Evolutionary conservation across 2,329 filamentous ascomycete species (phyloP).

Genomic region (Hypoxylon sp.): DNA sequence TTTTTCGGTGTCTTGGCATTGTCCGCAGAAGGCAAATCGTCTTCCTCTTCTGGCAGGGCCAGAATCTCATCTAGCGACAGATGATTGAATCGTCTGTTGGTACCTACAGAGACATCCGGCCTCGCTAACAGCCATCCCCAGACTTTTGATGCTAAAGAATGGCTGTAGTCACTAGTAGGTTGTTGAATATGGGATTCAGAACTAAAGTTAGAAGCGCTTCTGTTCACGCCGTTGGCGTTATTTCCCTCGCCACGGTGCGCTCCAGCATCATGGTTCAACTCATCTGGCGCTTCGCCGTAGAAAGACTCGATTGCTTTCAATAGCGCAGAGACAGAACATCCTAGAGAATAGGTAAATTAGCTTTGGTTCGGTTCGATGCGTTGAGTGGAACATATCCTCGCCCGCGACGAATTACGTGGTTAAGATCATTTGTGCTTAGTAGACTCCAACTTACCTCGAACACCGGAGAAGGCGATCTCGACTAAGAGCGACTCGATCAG

Average conservation of each 20-base stretch:
- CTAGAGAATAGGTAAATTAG: constrained; percentile 43
- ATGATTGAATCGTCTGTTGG: constrained; percentile 54
- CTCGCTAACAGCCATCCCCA: constrained; percentile 59
- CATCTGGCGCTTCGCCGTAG: constrained; percentile 34
- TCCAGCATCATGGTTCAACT: neutral
- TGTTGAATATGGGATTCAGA: constrained; percentile 16
- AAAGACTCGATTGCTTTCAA: constrained; percentile 49
- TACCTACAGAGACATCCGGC: constrained; percentile 58
- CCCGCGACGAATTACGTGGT: constrained; percentile 16
- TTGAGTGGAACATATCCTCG: neutral
- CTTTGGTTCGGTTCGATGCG: neutral
- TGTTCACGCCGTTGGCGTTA: neutral
- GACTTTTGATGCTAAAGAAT: constrained; percentile 56
- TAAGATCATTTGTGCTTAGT: neutral
- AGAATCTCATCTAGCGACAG: constrained; percentile 58
- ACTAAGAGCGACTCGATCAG: constrained; percentile 60
- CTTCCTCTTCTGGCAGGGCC: constrained; percentile 54
- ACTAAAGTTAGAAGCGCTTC: neutral
- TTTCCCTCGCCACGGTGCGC: constrained; percentile 6
- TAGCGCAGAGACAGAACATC: constrained; percentile 48
- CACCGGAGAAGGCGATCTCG: constrained; percentile 60
- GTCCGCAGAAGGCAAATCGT: constrained; percentile 9
- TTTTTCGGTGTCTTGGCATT: constrained; percentile 19
- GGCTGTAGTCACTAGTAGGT: constrained; percentile 43
- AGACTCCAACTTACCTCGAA: constrained; percentile 55